Conservation (phyloP, 345 rosid species). For the Eucalyptus shirleyi region DNA sequence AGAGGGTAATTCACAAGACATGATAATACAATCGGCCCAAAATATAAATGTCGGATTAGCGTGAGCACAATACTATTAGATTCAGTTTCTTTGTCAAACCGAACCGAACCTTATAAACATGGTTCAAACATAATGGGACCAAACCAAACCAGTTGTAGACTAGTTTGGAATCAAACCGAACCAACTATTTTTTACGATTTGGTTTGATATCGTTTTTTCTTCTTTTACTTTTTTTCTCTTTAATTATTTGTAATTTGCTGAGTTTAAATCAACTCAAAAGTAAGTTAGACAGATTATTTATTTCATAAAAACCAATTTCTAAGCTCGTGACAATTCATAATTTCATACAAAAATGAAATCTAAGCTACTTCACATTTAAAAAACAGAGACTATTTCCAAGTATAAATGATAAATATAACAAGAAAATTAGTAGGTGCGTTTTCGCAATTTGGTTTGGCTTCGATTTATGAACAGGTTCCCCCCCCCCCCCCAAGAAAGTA, state of each 20-base stretch:
- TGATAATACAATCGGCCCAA: neutral
- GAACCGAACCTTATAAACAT: too few species aligned
- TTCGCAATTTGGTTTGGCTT: neutral
- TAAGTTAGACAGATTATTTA: too few species aligned
- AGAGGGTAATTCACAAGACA: neutral
- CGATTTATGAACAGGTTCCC: too few species aligned
- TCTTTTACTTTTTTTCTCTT: neutral
- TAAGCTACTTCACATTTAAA: neutral
- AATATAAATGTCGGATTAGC: neutral
- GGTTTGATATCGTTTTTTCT: neutral
- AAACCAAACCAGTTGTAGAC: too few species aligned
- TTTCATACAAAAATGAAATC: neutral
- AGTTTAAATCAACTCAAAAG: too few species aligned
- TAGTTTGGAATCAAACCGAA: neutral
- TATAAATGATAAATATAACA: neutral
- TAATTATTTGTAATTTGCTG: neutral
- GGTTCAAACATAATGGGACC: neutral
- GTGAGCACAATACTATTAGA: neutral
- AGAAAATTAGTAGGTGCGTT: neutral
- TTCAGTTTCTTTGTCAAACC: neutral
- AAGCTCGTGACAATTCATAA: neutral
- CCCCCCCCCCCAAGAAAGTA: neutral
- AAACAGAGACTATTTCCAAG: neutral
- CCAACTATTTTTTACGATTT: too few species aligned
- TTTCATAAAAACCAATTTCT: neutral